Evolutionary conservation across 1,139 yeast genomes (phyloP).

Genomic region (Taiozyma sp.): DNA sequence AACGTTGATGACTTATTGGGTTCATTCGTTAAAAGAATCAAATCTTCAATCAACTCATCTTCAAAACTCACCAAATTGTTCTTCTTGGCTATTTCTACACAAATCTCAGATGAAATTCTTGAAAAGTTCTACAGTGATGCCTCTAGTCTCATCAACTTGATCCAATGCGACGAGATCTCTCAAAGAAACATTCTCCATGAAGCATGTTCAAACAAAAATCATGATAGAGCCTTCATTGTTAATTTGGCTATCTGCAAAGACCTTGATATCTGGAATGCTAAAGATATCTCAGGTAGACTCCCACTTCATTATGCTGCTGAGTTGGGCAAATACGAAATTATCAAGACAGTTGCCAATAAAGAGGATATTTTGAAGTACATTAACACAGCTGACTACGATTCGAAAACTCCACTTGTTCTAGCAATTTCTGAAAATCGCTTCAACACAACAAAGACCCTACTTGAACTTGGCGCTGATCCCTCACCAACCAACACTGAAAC

Average conservation of each 20-base stretch:
- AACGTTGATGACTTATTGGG: conserved; percentile 32
- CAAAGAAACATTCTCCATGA: conserved; percentile 35
- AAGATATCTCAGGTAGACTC: conserved; percentile 65
- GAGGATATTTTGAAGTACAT: conserved; percentile 15
- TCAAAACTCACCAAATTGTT: conserved; percentile 60
- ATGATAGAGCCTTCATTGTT: conserved; percentile 32
- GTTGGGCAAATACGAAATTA: conserved; percentile 47
- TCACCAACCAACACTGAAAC: conserved; percentile 44
- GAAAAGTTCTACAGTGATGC: conserved; percentile 32
- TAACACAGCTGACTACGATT: conserved; percentile 53
- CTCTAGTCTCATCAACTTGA: conserved; percentile 31
- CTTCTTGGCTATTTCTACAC: conserved; percentile 51
- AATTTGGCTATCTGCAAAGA: conserved; percentile 15
- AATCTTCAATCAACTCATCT: conserved; percentile 33
- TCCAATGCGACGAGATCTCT: conserved; percentile 36
- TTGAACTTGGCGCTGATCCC: conserved; percentile 48
- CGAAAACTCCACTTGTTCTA: conserved; percentile 75
- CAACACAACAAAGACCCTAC: conserved; percentile 38
- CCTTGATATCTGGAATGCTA: conserved; percentile 30
- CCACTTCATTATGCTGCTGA: conserved; percentile 90
- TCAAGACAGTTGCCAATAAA: conserved; percentile 35
- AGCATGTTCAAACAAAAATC: conserved; percentile 30
- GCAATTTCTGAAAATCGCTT: conserved; percentile 71
- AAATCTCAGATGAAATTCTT: conserved; percentile 37
- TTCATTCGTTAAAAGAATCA: conserved; percentile 48